Evolutionary conservation across 306 rosid genomes (phyloP).

Genomic region (Sicyos edulis): DNA sequence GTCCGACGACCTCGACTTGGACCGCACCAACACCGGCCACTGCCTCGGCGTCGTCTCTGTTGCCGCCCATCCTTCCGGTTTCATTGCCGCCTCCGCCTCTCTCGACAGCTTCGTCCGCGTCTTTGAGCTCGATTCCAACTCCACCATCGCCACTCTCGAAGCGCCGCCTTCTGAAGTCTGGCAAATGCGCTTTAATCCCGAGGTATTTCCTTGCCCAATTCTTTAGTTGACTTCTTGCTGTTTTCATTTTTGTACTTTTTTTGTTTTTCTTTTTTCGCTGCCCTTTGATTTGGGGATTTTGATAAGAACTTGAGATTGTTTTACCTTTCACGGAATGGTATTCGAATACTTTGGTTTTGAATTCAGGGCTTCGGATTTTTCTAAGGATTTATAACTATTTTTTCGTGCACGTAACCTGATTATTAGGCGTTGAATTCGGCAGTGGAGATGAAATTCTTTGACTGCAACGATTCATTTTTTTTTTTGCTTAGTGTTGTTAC

Average conservation of each 20-base stretch:
- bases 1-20: slow-evolving; percentile 69
- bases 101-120: slow-evolving; percentile 90
- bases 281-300: not conserved
- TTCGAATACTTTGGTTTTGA: not conserved
- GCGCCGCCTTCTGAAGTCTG: slow-evolving; percentile 98
- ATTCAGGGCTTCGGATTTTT: not conserved
- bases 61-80: slow-evolving; percentile 88
- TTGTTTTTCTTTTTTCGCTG: not conserved
- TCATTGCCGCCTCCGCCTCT: slow-evolving; percentile 83
- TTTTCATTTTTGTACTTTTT: not conserved
- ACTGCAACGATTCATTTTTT: not conserved
- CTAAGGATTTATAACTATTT: not conserved
- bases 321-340: not conserved
- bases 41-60: slow-evolving; percentile 93
- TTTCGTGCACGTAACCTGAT: not conserved
- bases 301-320: not conserved
- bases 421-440: not conserved
- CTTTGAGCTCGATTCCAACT: slow-evolving; percentile 78
- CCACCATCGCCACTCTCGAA: slow-evolving; percentile 81
- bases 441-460: not conserved
- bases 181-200: slow-evolving; percentile 90
- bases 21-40: slow-evolving; percentile 80
- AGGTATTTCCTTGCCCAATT: slow-evolving; percentile 34
- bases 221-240: not conserved
- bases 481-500: not conserved